A percentile compares a stretch with the other conserved stretches of the same genome.
Conservation (phyloP, 352 stramenopile species). For the Thalassiosira allenii region DNA sequence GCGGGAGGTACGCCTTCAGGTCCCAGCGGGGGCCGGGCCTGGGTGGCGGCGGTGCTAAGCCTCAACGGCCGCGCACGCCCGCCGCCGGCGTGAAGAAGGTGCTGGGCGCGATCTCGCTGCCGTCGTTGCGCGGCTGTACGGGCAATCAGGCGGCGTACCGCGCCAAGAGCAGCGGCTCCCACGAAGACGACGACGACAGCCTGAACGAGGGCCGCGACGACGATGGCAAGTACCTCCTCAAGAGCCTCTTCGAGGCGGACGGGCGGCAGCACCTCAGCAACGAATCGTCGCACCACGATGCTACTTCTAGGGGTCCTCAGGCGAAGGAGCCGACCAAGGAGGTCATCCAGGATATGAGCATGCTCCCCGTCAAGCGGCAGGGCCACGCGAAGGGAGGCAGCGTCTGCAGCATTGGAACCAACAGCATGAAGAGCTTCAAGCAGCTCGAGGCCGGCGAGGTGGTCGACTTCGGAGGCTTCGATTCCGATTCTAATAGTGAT, state of each 20-base stretch:
- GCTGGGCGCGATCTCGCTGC: neutral
- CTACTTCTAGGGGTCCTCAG: neutral
- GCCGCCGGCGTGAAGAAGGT: neutral
- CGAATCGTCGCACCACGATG: neutral
- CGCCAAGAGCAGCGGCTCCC: neutral
- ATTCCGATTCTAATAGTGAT: neutral
- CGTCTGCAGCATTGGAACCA: neutral
- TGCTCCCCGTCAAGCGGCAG: neutral
- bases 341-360: neutral
- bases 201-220: neutral
- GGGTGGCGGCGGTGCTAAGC: neutral
- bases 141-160: too few species aligned
- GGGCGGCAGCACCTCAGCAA: neutral
- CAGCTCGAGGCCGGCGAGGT: neutral
- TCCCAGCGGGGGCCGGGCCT: too few species aligned
- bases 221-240: neutral
- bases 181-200: neutral
- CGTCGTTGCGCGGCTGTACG: neutral
- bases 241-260: neutral
- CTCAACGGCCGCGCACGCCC: neutral
- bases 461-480: neutral
- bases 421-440: neutral
- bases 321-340: neutral
- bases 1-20: neutral
- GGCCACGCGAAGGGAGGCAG: neutral